Evolutionary conservation across 768 basidiomycete genomes (phyloP).

Genomic region (Ephemerocybe angulata): DNA sequence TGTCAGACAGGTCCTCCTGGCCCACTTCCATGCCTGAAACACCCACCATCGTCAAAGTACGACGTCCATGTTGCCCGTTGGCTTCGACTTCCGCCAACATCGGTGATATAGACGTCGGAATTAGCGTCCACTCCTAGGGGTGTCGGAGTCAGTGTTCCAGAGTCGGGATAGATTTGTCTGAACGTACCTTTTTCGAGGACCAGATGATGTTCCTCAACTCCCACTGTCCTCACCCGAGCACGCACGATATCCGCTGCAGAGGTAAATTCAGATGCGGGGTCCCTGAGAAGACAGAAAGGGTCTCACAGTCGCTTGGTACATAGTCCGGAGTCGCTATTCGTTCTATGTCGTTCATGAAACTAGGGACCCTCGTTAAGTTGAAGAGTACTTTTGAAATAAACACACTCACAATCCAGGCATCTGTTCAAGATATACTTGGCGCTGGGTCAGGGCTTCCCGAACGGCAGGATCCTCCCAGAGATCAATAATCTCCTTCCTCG

Average conservation of each 20-base stretch:
- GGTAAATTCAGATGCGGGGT: neutral
- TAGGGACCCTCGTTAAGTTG: slow-evolving; percentile 19
- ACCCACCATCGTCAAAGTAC: slow-evolving; percentile 67
- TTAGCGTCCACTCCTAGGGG: slow-evolving; percentile 32
- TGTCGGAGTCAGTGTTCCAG: neutral
- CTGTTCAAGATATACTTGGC: slow-evolving; percentile 52
- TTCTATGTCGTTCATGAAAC: slow-evolving; percentile 68
- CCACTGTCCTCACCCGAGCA: slow-evolving; percentile 68
- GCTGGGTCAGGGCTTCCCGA: slow-evolving; percentile 45
- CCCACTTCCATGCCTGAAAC: neutral
- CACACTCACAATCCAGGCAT: slow-evolving; percentile 66
- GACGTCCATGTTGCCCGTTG: slow-evolving; percentile 69
- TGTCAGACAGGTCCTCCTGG: neutral
- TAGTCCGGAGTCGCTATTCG: slow-evolving; percentile 56
- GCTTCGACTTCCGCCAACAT: slow-evolving; percentile 63
- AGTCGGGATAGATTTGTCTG: neutral
- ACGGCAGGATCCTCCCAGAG: slow-evolving; percentile 62
- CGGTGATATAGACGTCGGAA: slow-evolving; percentile 64
- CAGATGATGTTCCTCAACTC: slow-evolving; percentile 71
- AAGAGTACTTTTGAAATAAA: neutral
- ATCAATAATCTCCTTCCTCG: slow-evolving; percentile 54
- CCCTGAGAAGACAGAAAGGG: neutral
- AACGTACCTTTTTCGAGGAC: slow-evolving; percentile 49
- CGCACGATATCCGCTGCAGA: slow-evolving; percentile 63
- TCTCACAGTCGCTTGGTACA: slow-evolving; percentile 60